These are phyloP conservation scores for Rhododendron ferrugineum DNA, from an alignment of 148 eudicot species.

Conservation along the genomic window DNA sequence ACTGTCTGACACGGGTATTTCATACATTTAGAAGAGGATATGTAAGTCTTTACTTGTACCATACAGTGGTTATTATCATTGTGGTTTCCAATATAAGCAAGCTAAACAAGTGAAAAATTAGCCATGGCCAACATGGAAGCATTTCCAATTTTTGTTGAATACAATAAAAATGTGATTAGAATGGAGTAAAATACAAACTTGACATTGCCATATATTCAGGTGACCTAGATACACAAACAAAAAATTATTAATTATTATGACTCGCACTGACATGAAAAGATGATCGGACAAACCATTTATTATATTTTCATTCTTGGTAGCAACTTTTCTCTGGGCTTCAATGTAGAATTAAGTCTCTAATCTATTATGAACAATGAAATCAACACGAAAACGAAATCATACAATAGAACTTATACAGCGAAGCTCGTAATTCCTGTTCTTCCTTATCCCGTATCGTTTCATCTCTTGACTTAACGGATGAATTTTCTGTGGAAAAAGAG, in stretches of 20 bases:
- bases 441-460: conserved; percentile 57
- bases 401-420: not conserved
- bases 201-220: not conserved
- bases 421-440: conserved; percentile 60
- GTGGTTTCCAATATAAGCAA: not conserved
- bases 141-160: not conserved
- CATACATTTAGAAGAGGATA: not conserved
- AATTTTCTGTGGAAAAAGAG: conserved; percentile 36
- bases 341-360: conserved; percentile 72
- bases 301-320: conserved; percentile 20
- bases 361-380: conserved; percentile 33
- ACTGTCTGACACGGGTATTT: not conserved
- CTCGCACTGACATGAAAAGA: not conserved
- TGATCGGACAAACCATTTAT: not conserved
- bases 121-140: not conserved
- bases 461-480: conserved; percentile 39
- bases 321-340: conserved; percentile 62
- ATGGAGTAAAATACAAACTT: no score
- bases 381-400: not conserved
- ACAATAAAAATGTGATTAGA: not conserved
- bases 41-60: not conserved
- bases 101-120: not conserved
- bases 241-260: not conserved
- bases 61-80: not conserved
- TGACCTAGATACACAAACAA: not conserved